phyloP scores from a whole-genome alignment of 2,329 filamentous ascomycete genomes.

The Akanthomyces lecanii region DNA sequence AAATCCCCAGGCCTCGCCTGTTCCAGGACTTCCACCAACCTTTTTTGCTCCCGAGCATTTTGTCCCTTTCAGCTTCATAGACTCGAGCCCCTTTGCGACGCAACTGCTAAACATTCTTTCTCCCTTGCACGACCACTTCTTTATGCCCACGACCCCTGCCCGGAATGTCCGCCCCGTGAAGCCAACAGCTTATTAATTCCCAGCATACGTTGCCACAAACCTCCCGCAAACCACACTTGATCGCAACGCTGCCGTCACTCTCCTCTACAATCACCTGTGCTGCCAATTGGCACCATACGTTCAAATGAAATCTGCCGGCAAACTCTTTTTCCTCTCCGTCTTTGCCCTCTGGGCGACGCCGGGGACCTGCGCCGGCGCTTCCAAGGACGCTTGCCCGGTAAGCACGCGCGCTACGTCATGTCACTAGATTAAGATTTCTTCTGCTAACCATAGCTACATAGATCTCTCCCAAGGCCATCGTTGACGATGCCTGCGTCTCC shows the following conservation, averaged over 20 bases:
- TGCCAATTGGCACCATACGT: background rate
- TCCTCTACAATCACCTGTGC: background rate
- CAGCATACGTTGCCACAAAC: background rate
- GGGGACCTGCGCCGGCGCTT: constrained; percentile 39
- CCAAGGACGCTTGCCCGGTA: constrained; percentile 51
- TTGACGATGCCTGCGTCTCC: constrained; percentile 90
- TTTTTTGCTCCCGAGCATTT: background rate
- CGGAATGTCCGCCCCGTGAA: background rate
- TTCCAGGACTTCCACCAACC: background rate
- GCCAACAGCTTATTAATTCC: constrained; percentile 14
- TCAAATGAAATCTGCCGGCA: constrained; percentile 49
- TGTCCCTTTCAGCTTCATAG: background rate
- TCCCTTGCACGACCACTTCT: background rate
- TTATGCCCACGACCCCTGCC: background rate
- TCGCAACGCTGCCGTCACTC: background rate
- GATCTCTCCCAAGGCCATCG: constrained; percentile 84
- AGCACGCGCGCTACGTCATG: constrained; percentile 27
- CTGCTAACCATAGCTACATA: constrained; percentile 46
- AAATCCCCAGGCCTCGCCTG: background rate
- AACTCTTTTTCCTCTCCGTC: constrained; percentile 52
- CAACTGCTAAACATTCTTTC: background rate
- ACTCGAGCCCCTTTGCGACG: background rate
- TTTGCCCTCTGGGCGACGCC: constrained; percentile 52
- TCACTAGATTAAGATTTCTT: background rate
- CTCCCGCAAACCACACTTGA: background rate